Base-by-base conservation (phyloP, 2,329 filamentous ascomycete genomes). In the Pseudogymnoascus destructans region DNA sequence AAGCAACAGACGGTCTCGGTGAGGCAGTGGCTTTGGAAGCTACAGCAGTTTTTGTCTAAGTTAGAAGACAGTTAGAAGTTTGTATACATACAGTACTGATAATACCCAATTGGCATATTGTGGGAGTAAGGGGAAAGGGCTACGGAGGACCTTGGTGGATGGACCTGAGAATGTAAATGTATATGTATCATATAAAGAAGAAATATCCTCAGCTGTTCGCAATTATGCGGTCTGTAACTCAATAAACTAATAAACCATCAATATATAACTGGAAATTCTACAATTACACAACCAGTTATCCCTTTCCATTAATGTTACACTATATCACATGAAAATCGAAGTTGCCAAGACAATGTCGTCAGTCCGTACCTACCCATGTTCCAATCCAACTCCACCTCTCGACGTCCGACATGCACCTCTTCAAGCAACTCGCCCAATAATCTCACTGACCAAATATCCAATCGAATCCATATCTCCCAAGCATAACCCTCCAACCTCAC, bases 21-120 rank as follows among this genome's bases (percentile, higher is more conserved):
- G 49, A 77, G 81, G 66, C 59, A 75, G 58, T 71, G 74, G 57
- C 70, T 84, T 6, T 84, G 81, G 81, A 78, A 75, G 40, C 40
- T 46, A n/a, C 40, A 46, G 21, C 13, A 13, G 6, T 46, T 46
- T 25, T 23, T 46, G 40, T 3, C 11, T 13, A 46, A 46, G 40
- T n/a, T 2, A 13, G 10, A 46, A 25, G 11, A 25, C 11, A 15
- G 25, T 25, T 46, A 46, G 19, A 46, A 15, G 19, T 15, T 25
- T n/a, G 40, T 46, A 10, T 23, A 25, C 3, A 10, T 23, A 25
- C 3, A 25, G 40, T 46, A 25, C 40, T 46, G 13, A 7, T 25
- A 15, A 46, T 46, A 46, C 40, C 40, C 40, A 25, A 46, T 42
- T 46, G 21, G 40, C 40, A 46, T 46, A 25, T 15, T 15, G 8